A percentile compares a stretch with the other conserved stretches of the same genome.
phyloP scores from a whole-genome alignment of 441 rosid genomes.

The Populus hybrid region DNA sequence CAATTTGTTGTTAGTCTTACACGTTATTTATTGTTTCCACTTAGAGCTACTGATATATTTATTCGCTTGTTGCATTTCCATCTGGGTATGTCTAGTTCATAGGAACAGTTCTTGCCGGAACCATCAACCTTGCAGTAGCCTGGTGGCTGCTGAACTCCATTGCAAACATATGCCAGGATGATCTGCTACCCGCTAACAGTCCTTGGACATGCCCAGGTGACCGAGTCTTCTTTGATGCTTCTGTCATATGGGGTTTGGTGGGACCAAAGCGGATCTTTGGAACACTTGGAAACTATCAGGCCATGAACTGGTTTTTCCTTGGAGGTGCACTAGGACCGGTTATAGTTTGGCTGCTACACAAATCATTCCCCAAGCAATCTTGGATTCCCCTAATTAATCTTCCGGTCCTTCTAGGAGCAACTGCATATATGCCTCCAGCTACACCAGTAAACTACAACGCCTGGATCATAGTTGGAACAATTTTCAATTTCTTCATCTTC shows the following conservation, averaged over 20 bases:
- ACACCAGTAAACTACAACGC: constrained; percentile 73
- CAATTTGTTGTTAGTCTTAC: background rate
- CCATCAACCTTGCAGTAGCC: constrained; percentile 70
- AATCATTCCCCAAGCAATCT: constrained; percentile 61
- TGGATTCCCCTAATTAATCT: constrained; percentile 86
- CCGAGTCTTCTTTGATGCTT: constrained; percentile 81
- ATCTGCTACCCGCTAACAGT: constrained; percentile 62
- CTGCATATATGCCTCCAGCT: constrained; percentile 75
- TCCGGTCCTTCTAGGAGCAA: constrained; percentile 79
- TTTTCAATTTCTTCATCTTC: constrained; percentile 74
- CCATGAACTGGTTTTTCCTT: constrained; percentile 81
- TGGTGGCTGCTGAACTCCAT: constrained; percentile 80
- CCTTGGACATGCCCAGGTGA: constrained; percentile 91
- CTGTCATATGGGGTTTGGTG: constrained; percentile 84
- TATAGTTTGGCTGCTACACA: constrained; percentile 63
- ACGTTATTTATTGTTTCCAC: background rate
- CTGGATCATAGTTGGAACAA: constrained; percentile 77
- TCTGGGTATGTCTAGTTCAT: constrained; percentile 42
- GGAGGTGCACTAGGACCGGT: constrained; percentile 79
- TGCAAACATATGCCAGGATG: constrained; percentile 66
- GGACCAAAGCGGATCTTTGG: constrained; percentile 81
- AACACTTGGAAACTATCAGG: constrained; percentile 56
- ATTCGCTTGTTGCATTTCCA: constrained; percentile 10
- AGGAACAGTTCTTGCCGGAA: constrained; percentile 81
- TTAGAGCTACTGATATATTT: constrained; percentile 3